Percentiles rank a stretch among this genome's conserved stretches.
Evolutionary conservation across 352 stramenopile genomes (phyloP).

Genomic region (Globisporangium ultimum): DNA sequence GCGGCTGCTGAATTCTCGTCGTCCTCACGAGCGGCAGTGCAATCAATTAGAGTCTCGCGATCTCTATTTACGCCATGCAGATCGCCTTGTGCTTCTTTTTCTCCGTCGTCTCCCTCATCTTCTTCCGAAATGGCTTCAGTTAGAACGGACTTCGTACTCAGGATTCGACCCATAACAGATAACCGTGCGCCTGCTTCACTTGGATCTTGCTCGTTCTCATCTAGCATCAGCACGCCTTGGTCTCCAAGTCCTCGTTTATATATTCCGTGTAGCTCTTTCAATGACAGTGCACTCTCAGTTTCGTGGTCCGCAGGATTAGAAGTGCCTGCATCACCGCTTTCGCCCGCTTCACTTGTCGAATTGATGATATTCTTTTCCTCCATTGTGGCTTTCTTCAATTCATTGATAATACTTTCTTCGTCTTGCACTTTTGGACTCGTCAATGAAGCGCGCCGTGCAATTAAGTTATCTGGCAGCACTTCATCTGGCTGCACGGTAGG

Average conservation of each 20-base stretch:
- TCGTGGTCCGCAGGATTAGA: neutral
- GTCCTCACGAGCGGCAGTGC: slow-evolving; percentile 1
- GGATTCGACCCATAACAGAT: slow-evolving; percentile 42
- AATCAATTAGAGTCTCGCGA: slow-evolving; percentile 11
- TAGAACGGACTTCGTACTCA: slow-evolving; percentile 32
- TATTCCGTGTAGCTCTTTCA: slow-evolving; percentile 72
- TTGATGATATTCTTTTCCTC: slow-evolving; percentile 25
- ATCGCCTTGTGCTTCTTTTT: slow-evolving; percentile 11
- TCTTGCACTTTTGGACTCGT: slow-evolving; percentile 25
- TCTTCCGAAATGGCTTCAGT: slow-evolving; percentile 42
- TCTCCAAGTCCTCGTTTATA: slow-evolving; percentile 81
- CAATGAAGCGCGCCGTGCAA: slow-evolving; percentile 19
- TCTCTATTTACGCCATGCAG: neutral
- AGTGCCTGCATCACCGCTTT: neutral
- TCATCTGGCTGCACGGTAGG: neutral
- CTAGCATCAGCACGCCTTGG: slow-evolving; percentile 54
- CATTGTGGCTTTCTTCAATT: slow-evolving; percentile 40
- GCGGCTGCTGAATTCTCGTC: slow-evolving; percentile 4
- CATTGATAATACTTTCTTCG: slow-evolving; percentile 32
- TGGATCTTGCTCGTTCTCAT: slow-evolving; percentile 17
- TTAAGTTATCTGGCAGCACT: slow-evolving; percentile 5
- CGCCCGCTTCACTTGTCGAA: neutral
- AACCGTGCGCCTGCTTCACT: slow-evolving; percentile 6
- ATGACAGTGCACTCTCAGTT: slow-evolving; percentile 29
- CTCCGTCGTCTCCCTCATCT: slow-evolving; percentile 18